Conservation (phyloP, 306 rosid species). For the Glycine latifolia region DNA sequence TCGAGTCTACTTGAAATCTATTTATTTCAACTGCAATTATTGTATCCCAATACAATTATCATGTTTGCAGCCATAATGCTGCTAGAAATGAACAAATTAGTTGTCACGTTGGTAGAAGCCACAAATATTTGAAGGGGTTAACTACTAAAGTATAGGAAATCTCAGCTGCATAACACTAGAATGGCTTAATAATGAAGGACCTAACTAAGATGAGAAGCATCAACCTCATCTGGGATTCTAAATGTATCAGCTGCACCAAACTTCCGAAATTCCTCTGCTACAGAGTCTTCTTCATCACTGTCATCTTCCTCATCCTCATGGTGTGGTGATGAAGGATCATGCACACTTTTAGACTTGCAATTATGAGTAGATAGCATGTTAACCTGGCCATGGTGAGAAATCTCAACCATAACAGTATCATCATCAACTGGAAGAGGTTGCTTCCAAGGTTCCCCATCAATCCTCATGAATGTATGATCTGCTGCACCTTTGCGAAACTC, state of each 20-base stretch:
- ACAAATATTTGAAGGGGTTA: constrained; percentile 20
- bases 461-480: constrained; percentile 88
- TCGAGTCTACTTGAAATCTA: constrained; percentile 6
- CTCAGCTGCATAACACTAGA: constrained; percentile 15
- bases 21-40: constrained; percentile 12
- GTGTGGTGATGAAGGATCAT: constrained; percentile 55
- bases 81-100: constrained; percentile 16
- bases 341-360: constrained; percentile 68
- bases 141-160: constrained; percentile 1
- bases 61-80: not conserved
- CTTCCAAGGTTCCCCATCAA: constrained; percentile 98
- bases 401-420: constrained; percentile 82
- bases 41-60: constrained; percentile 20
- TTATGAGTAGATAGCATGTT: constrained; percentile 75
- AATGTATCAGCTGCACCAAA: constrained; percentile 95
- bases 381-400: constrained; percentile 93
- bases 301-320: constrained; percentile 59
- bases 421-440: constrained; percentile 92
- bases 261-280: constrained; percentile 78
- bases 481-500: constrained; percentile 78
- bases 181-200: not conserved
- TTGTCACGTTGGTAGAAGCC: not conserved
- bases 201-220: constrained; percentile 78
- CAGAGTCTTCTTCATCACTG: constrained; percentile 57
- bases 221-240: constrained; percentile 75